Conservation (phyloP, 1,139 yeast species). For the Protomyces arabidopsidicola region DNA sequence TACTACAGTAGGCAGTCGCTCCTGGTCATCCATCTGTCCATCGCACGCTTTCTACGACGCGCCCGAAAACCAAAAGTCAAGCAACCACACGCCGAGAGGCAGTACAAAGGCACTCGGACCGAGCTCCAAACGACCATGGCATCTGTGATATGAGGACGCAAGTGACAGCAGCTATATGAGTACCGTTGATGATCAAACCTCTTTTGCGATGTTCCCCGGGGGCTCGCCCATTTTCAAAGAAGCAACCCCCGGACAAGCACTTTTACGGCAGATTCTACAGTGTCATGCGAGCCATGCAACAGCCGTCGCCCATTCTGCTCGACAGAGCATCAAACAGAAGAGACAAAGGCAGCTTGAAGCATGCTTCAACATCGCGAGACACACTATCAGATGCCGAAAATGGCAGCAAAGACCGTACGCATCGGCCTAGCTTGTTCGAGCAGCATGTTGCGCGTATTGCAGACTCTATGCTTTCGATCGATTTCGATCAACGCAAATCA, state of each 20-base stretch:
- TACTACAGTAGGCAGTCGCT: too few relatives aligned
- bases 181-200: background rate
- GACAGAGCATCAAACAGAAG: background rate
- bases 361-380: background rate
- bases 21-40: background rate
- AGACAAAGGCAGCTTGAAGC: background rate
- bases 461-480: background rate
- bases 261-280: constrained; percentile 22
- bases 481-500: background rate
- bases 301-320: background rate
- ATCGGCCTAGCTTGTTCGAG: background rate
- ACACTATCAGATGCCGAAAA: background rate
- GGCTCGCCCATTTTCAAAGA: background rate
- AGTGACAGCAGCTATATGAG: background rate
- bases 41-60: background rate
- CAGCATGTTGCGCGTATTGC: background rate
- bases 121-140: background rate
- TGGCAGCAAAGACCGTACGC: background rate
- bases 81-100: background rate
- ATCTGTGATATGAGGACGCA: background rate
- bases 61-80: background rate
- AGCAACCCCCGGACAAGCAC: background rate
- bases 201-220: background rate
- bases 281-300: constrained; percentile 19
- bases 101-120: background rate